A percentile compares a stretch with the other conserved stretches of the same genome.
phyloP scores from a whole-genome alignment of 345 rosid genomes.

The Citrus cavaleriei region DNA sequence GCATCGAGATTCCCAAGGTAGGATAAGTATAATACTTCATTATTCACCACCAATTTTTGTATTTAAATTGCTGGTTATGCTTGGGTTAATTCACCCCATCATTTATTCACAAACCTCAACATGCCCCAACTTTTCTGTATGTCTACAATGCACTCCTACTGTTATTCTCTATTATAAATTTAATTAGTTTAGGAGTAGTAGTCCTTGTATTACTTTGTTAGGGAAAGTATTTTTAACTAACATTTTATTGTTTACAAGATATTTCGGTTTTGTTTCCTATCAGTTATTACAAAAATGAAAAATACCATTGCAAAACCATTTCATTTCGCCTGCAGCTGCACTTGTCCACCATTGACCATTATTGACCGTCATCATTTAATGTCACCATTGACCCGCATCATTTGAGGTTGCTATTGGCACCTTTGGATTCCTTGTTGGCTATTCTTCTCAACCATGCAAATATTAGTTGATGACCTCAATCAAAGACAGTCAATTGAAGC shows the following conservation, averaged over 20 bases:
- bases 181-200: not conserved
- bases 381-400: too few species aligned
- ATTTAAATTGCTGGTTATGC: not conserved
- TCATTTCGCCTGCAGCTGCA: too few species aligned
- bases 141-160: not conserved
- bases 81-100: not conserved
- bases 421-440: not conserved
- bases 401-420: too few species aligned
- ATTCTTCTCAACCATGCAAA: not conserved
- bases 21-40: not conserved
- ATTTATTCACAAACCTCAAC: not conserved
- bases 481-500: not conserved
- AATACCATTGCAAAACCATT: too few species aligned
- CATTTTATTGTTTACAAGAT: too few species aligned
- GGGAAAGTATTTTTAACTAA: too few species aligned
- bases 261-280: too few species aligned
- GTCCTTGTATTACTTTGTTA: not conserved
- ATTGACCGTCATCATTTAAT: too few species aligned
- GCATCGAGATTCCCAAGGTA: conserved; percentile 73
- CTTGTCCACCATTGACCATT: too few species aligned
- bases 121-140: not conserved
- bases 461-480: too few species aligned
- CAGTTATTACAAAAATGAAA: too few species aligned
- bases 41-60: not conserved
- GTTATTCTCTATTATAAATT: not conserved